Conservation (phyloP, 441 rosid genomes). For the Euphorbia corollata region DNA sequence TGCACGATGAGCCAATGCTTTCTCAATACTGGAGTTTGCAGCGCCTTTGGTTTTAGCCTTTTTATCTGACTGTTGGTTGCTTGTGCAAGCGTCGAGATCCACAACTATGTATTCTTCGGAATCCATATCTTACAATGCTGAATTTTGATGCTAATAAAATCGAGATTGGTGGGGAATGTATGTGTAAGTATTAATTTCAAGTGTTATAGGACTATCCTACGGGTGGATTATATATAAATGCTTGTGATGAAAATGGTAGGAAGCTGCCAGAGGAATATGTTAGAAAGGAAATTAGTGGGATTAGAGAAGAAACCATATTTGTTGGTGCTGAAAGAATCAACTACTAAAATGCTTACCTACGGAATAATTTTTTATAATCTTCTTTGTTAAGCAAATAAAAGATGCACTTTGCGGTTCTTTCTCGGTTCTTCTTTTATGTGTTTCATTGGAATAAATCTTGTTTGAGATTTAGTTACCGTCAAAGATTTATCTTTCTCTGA, state of each 20-base stretch:
- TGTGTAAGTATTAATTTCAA: background rate
- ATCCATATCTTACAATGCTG: constrained; percentile 25
- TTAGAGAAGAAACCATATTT: constrained; percentile 12
- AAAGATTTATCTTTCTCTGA: background rate
- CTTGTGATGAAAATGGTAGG: constrained; percentile 5
- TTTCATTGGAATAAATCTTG: background rate
- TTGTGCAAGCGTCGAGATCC: constrained; percentile 22
- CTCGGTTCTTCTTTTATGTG: constrained; percentile 7
- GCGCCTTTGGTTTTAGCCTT: constrained; percentile 17
- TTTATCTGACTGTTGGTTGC: constrained; percentile 23
- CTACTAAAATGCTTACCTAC: constrained; percentile 19
- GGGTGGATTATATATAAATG: background rate
- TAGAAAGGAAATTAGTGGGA: constrained; percentile 16
- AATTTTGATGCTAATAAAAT: constrained; percentile 1
- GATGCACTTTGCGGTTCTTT: constrained; percentile 22
- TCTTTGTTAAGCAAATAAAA: constrained; percentile 24
- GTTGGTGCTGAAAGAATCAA: constrained; percentile 21
- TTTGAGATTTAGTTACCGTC: background rate
- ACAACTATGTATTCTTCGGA: constrained; percentile 22
- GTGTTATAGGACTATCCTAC: constrained; percentile 9
- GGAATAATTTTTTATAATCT: constrained; percentile 25
- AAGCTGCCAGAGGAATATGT: constrained; percentile 16
- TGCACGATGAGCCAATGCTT: constrained; percentile 40
- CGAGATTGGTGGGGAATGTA: constrained; percentile 13
- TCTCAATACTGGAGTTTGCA: constrained; percentile 26